These are phyloP conservation scores for Marasmius fiardii DNA, from an alignment of 1,284 basidiomycete species.

Conservation along the genomic window DNA sequence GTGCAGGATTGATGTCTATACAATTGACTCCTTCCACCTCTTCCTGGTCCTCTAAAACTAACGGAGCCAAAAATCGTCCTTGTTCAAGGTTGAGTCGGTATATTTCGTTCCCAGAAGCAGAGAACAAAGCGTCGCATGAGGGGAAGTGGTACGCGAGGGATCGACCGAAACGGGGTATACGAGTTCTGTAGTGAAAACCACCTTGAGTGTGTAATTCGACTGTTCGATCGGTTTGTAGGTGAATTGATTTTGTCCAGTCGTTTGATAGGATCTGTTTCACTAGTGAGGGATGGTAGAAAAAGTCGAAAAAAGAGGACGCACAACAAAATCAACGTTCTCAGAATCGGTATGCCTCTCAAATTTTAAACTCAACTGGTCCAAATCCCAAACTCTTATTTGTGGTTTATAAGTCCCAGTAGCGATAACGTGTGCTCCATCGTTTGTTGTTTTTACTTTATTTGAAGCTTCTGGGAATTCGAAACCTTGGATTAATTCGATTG, in stretches of 20 bases:
- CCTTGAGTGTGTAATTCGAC: constrained; percentile 94
- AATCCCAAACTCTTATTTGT: constrained; percentile 94
- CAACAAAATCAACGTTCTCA: constrained; percentile 97
- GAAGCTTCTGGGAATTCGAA: constrained; percentile 98
- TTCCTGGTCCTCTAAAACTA: constrained; percentile 55
- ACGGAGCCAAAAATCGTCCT: constrained; percentile 86
- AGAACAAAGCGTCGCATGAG: constrained; percentile 77
- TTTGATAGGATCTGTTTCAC: constrained; percentile 87
- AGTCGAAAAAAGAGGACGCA: too few species aligned
- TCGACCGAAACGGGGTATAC: constrained; percentile 94
- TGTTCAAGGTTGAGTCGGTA: constrained; percentile 96
- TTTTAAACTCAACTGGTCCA: constrained; percentile 91
- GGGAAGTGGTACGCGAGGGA: constrained; percentile 88
- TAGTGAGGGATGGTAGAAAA: too few species aligned
- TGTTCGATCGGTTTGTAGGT: constrained; percentile 95
- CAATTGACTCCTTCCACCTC: constrained; percentile 83
- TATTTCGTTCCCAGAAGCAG: constrained; percentile 80
- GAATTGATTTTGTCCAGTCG: constrained; percentile 99
- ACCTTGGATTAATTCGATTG: constrained; percentile 88
- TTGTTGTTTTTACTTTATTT: constrained; percentile 86
- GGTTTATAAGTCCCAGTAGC: constrained; percentile 99
- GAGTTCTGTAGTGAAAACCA: constrained; percentile 88
- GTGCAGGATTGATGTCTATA: constrained; percentile 92
- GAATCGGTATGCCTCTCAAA: constrained; percentile 96
- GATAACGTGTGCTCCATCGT: constrained; percentile 89